These are phyloP conservation scores for Penicillium sp. DNA, from an alignment of 2,329 filamentous ascomycete genomes.

Conservation along the genomic window DNA sequence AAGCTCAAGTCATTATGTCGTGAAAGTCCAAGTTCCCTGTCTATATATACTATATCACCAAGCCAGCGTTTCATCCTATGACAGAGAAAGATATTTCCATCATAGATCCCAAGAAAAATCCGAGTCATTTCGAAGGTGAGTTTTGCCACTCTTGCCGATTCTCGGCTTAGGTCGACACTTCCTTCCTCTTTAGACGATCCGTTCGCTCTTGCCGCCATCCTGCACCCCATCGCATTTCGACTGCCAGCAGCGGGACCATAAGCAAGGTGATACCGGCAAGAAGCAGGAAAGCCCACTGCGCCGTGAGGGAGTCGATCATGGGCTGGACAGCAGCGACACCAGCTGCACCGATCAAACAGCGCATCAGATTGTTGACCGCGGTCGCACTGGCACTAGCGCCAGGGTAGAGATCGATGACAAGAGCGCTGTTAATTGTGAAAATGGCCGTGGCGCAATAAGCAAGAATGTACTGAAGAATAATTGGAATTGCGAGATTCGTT, in stretches of 20 bases:
- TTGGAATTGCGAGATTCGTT: constrained; percentile 35
- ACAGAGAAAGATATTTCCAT: background rate
- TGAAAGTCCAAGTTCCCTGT: constrained; percentile 3
- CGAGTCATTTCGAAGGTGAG: background rate
- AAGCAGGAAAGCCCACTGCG: constrained; percentile 27
- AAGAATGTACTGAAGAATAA: constrained; percentile 43
- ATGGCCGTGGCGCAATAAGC: constrained; percentile 38
- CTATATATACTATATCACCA: background rate
- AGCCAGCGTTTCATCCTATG: background rate
- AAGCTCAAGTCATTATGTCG: constrained; percentile 12
- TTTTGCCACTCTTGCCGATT: background rate
- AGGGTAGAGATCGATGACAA: constrained; percentile 43
- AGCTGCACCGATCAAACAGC: constrained; percentile 40
- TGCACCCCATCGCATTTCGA: constrained; percentile 31
- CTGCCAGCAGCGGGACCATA: constrained; percentile 26
- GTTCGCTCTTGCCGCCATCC: constrained; percentile 30
- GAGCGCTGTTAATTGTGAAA: constrained; percentile 38
- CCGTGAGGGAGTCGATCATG: constrained; percentile 37
- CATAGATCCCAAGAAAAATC: background rate
- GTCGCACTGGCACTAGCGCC: constrained; percentile 38
- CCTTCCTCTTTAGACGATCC: constrained; percentile 17
- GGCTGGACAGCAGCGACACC: constrained; percentile 35
- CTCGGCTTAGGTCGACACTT: background rate
- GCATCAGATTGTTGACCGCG: constrained; percentile 40
- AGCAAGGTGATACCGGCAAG: constrained; percentile 31